Conservation (phyloP, 352 stramenopile species). For the Phytophthora quininea region DNA sequence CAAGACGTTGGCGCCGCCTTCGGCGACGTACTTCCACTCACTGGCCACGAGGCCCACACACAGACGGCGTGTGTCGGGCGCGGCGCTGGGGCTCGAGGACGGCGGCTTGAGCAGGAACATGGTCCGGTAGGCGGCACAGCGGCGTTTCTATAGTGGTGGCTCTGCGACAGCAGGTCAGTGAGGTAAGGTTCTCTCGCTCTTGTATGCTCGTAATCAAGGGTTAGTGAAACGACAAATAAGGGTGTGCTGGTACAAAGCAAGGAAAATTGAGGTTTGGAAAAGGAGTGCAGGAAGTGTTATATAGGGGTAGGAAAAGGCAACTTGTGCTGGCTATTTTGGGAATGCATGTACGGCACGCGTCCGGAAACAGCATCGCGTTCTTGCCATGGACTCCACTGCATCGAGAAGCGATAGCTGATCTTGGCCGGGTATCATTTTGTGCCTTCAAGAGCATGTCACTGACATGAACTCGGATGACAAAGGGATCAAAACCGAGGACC, state of each 20-base stretch:
- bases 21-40: constrained; percentile 89
- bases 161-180: neutral
- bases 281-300: neutral
- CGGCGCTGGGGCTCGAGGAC: constrained; percentile 16
- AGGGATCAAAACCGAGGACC: too few species aligned
- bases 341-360: neutral
- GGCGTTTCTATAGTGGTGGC: neutral
- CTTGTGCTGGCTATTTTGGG: neutral
- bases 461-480: too few species aligned
- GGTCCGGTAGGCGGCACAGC: neutral
- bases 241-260: neutral
- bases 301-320: neutral
- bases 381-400: too few species aligned
- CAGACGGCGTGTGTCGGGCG: constrained; percentile 16
- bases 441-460: too few species aligned
- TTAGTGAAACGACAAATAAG: neutral
- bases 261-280: neutral
- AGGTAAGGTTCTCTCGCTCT: neutral
- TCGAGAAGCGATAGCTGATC: too few species aligned
- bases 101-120: constrained; percentile 65
- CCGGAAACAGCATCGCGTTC: neutral
- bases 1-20: constrained; percentile 86
- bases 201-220: neutral
- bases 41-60: constrained; percentile 36
- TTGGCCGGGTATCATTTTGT: too few species aligned